These are phyloP conservation scores for Glutinoglossum americanum DNA, from an alignment of 495 filamentous ascomycete species.

Conservation along the genomic window DNA sequence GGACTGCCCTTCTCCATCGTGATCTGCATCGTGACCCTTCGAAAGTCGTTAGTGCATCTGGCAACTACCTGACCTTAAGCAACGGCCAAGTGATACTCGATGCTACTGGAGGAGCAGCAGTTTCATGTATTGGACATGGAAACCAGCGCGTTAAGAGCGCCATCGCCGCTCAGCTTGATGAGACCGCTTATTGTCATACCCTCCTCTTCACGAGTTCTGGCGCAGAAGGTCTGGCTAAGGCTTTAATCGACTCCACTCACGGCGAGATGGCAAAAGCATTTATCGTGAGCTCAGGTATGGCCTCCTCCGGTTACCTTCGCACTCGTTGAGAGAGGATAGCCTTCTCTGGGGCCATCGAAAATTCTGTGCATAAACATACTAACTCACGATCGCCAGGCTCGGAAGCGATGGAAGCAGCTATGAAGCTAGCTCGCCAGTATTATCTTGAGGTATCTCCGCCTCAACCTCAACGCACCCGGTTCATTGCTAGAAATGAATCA, in stretches of 20 bases:
- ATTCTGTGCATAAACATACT: neutral
- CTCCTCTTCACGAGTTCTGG: constrained; percentile 27
- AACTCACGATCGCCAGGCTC: constrained; percentile 25
- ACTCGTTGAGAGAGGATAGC: neutral
- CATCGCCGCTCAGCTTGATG: constrained; percentile 20
- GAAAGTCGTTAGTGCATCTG: neutral
- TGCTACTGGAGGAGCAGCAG: constrained; percentile 24
- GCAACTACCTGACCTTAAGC: neutral
- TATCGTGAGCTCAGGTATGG: constrained; percentile 34
- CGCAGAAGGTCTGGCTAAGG: constrained; percentile 7
- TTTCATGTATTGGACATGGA: constrained; percentile 28
- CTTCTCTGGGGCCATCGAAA: neutral
- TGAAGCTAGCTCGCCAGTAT: constrained; percentile 43
- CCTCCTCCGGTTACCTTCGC: neutral
- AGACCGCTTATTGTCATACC: constrained; percentile 31
- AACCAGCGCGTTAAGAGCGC: constrained; percentile 23
- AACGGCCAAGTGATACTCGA: constrained; percentile 1
- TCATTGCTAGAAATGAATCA: constrained; percentile 9
- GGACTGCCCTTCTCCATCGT: neutral
- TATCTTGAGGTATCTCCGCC: constrained; percentile 29
- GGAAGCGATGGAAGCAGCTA: constrained; percentile 48
- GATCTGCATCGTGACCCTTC: neutral
- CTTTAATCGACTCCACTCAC: constrained; percentile 6
- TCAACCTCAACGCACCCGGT: constrained; percentile 25
- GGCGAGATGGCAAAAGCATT: constrained; percentile 19